A percentile compares a stretch with the other conserved stretches of the same genome.
Conservation (phyloP, 169 alveolate species). For the Eimeria praecox region DNA sequence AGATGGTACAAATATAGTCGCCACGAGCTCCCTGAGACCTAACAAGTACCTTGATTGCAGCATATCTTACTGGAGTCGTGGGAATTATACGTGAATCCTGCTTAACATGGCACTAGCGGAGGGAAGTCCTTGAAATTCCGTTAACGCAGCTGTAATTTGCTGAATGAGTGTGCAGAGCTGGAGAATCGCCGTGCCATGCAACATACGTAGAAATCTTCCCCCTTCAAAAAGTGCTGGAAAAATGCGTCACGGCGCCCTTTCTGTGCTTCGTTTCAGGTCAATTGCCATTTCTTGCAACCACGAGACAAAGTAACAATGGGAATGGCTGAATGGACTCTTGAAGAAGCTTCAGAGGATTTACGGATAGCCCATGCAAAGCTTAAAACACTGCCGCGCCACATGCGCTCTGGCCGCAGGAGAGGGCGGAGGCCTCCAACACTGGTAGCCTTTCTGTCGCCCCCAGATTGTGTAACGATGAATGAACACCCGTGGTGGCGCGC, state of each 20-base stretch:
- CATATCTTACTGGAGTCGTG: not conserved
- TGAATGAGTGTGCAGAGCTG: too few species aligned
- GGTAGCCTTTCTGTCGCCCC: constrained; percentile 43
- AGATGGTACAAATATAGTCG: not conserved
- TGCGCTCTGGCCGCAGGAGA: constrained; percentile 68
- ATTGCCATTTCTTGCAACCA: constrained; percentile 71
- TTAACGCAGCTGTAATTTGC: too few species aligned
- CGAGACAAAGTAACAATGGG: constrained; percentile 75
- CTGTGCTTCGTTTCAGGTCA: constrained; percentile 32
- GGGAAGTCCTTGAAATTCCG: not conserved
- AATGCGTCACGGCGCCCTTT: not conserved
- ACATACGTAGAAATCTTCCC: not conserved
- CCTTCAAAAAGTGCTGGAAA: not conserved
- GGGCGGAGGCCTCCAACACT: constrained; percentile 56
- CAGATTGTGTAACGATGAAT: constrained; percentile 25
- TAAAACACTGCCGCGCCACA: constrained; percentile 61
- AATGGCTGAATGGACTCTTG: constrained; percentile 73
- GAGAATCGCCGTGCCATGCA: not conserved
- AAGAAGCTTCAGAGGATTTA: constrained; percentile 52
- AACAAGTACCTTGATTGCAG: not conserved
- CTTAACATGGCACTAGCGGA: not conserved
- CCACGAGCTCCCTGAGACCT: not conserved
- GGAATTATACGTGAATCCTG: not conserved
- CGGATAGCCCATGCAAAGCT: constrained; percentile 64
- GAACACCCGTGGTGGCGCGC: constrained; percentile 48